phyloP scores from a whole-genome alignment of 2,329 filamentous ascomycete species.

The Trichothecium roseum region DNA sequence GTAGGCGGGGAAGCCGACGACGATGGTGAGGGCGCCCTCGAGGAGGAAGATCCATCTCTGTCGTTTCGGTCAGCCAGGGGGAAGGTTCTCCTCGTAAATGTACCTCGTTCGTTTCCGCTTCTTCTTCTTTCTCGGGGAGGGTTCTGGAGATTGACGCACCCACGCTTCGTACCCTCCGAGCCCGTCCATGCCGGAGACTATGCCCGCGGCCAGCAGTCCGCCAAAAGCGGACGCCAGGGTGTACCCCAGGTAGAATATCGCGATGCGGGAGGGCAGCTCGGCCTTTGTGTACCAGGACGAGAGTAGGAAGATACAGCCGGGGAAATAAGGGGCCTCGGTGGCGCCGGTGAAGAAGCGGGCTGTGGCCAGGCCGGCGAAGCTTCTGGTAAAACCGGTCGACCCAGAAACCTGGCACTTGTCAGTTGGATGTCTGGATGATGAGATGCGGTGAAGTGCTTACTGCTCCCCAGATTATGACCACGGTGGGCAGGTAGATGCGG shows the following conservation, averaged over 20 bases:
- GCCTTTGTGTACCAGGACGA: slow-evolving; percentile 4
- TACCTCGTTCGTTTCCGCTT: too few relatives aligned
- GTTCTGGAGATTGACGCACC: slow-evolving; percentile 2
- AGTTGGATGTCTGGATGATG: neutral
- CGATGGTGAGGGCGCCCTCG: slow-evolving; percentile 13
- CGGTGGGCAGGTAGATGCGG: slow-evolving; percentile 6
- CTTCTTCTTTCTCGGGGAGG: too few relatives aligned
- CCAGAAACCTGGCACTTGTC: slow-evolving; percentile 19
- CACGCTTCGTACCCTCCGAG: slow-evolving; percentile 5
- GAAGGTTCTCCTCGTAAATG: too few relatives aligned
- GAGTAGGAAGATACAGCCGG: slow-evolving; percentile 5
- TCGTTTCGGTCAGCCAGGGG: neutral
- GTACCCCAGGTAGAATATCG: slow-evolving; percentile 4
- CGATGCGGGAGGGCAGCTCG: slow-evolving; percentile 4
- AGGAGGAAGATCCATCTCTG: slow-evolving; percentile 16
- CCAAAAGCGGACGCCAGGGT: slow-evolving; percentile 2
- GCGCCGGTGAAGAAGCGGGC: slow-evolving; percentile 29
- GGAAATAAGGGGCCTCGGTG: slow-evolving; percentile 17
- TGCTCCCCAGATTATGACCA: slow-evolving; percentile 9
- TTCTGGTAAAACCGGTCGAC: slow-evolving; percentile 17
- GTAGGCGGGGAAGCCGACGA: slow-evolving; percentile 8
- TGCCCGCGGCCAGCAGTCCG: slow-evolving; percentile 7
- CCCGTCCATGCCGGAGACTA: slow-evolving; percentile 13
- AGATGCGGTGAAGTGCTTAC: neutral
- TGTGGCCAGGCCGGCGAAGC: slow-evolving; percentile 24